A percentile compares a stretch with the other conserved stretches of the same genome.
These are phyloP conservation scores for Rhizophora mangle DNA, from an alignment of 345 rosid genomes.

Conservation along the genomic window DNA sequence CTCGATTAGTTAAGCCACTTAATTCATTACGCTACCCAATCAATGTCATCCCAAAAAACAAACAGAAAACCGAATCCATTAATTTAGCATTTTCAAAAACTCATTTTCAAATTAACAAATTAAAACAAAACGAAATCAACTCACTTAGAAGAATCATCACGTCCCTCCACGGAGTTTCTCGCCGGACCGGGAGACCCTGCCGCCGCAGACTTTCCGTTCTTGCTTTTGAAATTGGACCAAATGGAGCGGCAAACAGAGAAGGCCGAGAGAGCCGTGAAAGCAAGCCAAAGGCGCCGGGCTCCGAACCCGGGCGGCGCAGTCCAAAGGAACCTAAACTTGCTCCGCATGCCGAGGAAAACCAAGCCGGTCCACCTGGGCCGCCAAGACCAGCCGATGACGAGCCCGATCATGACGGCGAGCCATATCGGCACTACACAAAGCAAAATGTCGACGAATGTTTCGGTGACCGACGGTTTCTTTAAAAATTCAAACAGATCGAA, in stretches of 20 bases:
- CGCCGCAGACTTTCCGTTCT: conserved; percentile 31
- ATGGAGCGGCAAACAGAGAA: conserved; percentile 75
- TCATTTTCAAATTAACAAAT: neutral
- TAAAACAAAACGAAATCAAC: conserved; percentile 1
- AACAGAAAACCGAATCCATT: neutral
- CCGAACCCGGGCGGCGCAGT: conserved; percentile 97
- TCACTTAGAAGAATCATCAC: conserved; percentile 36
- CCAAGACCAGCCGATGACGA: conserved; percentile 96
- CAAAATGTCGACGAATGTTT: conserved; percentile 88
- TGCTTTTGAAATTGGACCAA: conserved; percentile 51
- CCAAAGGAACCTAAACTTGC: conserved; percentile 75
- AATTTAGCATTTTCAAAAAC: neutral
- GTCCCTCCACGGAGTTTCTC: conserved; percentile 27
- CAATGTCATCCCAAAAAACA: too few relatives aligned
- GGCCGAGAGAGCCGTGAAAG: conserved; percentile 83
- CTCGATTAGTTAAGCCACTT: too few relatives aligned
- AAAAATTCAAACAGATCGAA: conserved; percentile 59
- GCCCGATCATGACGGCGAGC: conserved; percentile 95
- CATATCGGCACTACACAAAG: conserved; percentile 95
- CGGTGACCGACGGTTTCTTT: conserved; percentile 60
- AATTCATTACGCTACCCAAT: too few relatives aligned
- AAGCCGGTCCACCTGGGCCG: conserved; percentile 93
- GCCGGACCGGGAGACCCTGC: conserved; percentile 18
- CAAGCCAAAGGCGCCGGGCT: conserved; percentile 91
- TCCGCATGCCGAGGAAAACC: conserved; percentile 69